Conservation (phyloP, 192 early-diverging fungal species). For the Haplosporangium gracile region DNA sequence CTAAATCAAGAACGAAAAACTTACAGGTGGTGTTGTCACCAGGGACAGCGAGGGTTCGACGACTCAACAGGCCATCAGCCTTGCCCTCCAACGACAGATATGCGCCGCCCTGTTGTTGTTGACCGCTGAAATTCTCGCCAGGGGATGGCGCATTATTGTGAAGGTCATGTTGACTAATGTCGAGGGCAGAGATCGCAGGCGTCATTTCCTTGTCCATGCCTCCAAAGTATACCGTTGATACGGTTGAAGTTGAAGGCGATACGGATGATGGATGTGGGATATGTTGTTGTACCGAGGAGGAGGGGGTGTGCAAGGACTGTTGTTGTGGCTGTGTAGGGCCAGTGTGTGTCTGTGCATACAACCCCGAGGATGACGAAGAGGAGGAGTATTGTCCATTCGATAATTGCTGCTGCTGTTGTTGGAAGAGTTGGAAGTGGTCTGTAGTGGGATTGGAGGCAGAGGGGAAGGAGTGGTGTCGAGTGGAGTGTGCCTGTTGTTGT, state of each 20-base stretch:
- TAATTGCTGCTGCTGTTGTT: conserved; percentile 12
- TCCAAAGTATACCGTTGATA: neutral
- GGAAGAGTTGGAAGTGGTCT: conserved; percentile 3
- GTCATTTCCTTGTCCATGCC: neutral
- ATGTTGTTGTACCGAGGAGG: neutral
- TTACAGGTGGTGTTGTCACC: conserved; percentile 1
- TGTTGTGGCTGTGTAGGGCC: neutral
- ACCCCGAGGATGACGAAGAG: neutral
- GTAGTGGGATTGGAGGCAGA: neutral
- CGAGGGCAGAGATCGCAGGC: neutral
- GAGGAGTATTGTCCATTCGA: neutral
- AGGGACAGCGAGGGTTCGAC: conserved; percentile 17
- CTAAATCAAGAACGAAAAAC: neutral
- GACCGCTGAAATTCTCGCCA: neutral
- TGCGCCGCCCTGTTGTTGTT: neutral
- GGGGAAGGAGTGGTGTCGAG: conserved; percentile 20
- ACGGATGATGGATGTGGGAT: neutral
- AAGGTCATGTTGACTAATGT: neutral
- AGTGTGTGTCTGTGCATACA: conserved; percentile 11
- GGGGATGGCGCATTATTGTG: neutral
- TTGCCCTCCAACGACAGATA: conserved; percentile 10
- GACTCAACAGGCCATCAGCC: conserved; percentile 9
- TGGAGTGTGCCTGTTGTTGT: neutral
- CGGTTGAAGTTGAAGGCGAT: neutral
- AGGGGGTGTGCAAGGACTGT: neutral